Evolutionary conservation across 1,139 yeast genomes (phyloP).

Genomic region (Sugiyamaella grinbergsii): DNA sequence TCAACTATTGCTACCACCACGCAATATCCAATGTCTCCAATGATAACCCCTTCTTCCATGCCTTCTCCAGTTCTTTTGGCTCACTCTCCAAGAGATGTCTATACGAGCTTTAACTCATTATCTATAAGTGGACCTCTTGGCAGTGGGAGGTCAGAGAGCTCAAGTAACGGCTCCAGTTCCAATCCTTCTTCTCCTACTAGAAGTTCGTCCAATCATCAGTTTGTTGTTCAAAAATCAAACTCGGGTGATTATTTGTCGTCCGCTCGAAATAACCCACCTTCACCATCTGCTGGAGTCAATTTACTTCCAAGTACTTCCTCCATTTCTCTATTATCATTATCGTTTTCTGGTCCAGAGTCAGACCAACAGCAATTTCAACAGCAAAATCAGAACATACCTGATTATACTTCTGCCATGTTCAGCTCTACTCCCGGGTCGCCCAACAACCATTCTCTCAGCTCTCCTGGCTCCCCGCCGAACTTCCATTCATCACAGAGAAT

Average conservation of each 20-base stretch:
- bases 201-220: conserved; percentile 8
- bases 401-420: not conserved
- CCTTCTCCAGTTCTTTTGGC: conserved; percentile 30
- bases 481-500: conserved; percentile 14
- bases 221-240: not conserved
- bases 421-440: conserved; percentile 5
- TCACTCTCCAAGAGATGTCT: conserved; percentile 27
- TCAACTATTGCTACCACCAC: too few relatives aligned
- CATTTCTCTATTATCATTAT: conserved; percentile 31
- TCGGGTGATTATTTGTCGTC: conserved; percentile 12
- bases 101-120: conserved; percentile 9
- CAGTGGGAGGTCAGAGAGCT: not conserved
- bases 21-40: conserved; percentile 27
- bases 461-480: conserved; percentile 9
- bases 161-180: not conserved
- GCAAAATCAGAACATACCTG: conserved; percentile 1
- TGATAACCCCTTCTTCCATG: conserved; percentile 22
- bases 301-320: conserved; percentile 32
- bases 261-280: conserved; percentile 11
- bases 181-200: conserved; percentile 8
- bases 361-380: conserved; percentile 12
- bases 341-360: conserved; percentile 22
- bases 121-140: conserved; percentile 5
- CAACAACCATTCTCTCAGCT: not conserved
- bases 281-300: conserved; percentile 15